These are phyloP conservation scores for Mycosphaerella sp. DNA, from an alignment of 2,329 filamentous ascomycete species.

Conservation along the genomic window DNA sequence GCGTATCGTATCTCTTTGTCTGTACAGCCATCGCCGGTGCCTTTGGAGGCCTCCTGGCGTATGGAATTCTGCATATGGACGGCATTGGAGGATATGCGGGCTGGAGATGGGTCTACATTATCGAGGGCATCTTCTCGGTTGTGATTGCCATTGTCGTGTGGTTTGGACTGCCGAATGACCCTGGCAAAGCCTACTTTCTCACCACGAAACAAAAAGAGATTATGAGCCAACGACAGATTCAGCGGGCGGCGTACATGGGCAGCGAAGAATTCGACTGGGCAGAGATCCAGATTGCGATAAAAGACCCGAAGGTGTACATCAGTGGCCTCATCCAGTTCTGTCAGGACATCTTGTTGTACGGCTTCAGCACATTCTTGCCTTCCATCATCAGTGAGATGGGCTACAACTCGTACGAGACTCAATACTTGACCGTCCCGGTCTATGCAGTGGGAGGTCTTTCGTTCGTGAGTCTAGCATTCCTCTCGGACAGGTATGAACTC, in stretches of 20 bases:
- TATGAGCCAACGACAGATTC: conserved; percentile 39
- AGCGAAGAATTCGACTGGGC: conserved; percentile 46
- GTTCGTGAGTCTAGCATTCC: conserved; percentile 9
- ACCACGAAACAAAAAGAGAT: conserved; percentile 43
- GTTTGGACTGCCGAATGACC: conserved; percentile 37
- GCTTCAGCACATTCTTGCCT: conserved; percentile 31
- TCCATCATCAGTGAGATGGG: conserved; percentile 31
- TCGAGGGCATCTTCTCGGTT: conserved; percentile 30
- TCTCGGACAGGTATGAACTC: conserved; percentile 5
- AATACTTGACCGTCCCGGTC: conserved; percentile 42
- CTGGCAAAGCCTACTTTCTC: conserved; percentile 42
- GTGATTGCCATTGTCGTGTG: conserved; percentile 21
- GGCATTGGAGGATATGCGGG: conserved; percentile 51
- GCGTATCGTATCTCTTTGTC: conserved; percentile 38
- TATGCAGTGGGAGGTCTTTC: conserved; percentile 7
- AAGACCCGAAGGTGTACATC: conserved; percentile 49
- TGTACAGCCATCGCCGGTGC: conserved; percentile 38
- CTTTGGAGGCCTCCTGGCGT: conserved; percentile 32
- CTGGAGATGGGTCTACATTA: conserved; percentile 33
- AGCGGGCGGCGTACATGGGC: conserved; percentile 48
- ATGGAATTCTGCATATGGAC: conserved; percentile 63
- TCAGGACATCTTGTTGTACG: conserved; percentile 44
- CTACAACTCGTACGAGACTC: conserved; percentile 39
- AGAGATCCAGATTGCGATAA: conserved; percentile 44
- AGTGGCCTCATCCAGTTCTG: conserved; percentile 47